These are phyloP conservation scores for Laetiporus sulphureus DNA, from an alignment of 1,284 basidiomycete species.

Conservation along the genomic window DNA sequence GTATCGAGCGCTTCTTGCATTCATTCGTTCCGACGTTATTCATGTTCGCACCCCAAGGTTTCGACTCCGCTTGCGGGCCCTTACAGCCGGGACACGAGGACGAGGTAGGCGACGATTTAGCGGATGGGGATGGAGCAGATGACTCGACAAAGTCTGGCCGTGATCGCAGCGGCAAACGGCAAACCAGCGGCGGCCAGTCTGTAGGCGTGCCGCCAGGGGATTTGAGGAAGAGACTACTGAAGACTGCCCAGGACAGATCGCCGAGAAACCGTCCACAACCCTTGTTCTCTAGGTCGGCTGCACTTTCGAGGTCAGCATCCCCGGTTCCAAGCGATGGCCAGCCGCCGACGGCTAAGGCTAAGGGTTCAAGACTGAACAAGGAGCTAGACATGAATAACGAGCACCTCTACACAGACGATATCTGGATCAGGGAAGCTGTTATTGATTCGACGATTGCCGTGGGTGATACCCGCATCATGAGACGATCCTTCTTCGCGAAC, in stretches of 20 bases:
- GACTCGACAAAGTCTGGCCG: constrained; percentile 10
- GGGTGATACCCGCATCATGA: constrained; percentile 27
- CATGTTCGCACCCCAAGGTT: constrained; percentile 70
- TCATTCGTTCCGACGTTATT: constrained; percentile 82
- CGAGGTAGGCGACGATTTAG: constrained; percentile 29
- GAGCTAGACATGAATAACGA: constrained; percentile 8
- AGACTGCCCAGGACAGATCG: constrained; percentile 55
- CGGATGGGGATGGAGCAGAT: constrained; percentile 31
- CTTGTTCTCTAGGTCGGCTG: constrained; percentile 14
- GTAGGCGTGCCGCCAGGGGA: constrained; percentile 58
- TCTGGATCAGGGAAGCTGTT: constrained; percentile 52
- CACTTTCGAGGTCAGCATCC: constrained; percentile 18
- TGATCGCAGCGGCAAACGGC: constrained; percentile 37
- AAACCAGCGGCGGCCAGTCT: constrained; percentile 33
- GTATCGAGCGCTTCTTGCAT: constrained; percentile 82
- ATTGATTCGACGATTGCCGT: constrained; percentile 16
- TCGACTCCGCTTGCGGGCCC: constrained; percentile 68
- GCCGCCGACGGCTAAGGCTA: not conserved
- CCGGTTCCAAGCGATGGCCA: constrained; percentile 15
- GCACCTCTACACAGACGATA: constrained; percentile 32
- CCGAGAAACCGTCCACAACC: constrained; percentile 22
- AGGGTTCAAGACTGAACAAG: constrained; percentile 6
- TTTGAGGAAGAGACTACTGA: constrained; percentile 72
- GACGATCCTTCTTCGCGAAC: constrained; percentile 81
- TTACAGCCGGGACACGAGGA: constrained; percentile 36